phyloP scores from a whole-genome alignment of 306 rosid species.

The Lathyrus tuberosus region DNA sequence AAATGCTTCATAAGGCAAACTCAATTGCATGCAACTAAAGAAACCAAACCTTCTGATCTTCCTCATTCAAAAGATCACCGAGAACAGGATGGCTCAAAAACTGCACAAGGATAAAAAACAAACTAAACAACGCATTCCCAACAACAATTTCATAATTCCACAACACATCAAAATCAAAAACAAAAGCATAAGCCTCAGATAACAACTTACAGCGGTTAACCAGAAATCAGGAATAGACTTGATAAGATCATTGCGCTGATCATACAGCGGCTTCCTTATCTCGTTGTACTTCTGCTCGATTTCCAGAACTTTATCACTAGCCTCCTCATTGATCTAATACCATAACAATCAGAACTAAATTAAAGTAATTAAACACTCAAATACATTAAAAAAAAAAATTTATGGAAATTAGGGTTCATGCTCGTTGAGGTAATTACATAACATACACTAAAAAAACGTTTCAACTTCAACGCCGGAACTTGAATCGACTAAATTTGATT shows the following conservation, averaged over 20 bases:
- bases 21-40: not conserved
- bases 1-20: slow-evolving; percentile 17
- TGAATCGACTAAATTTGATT: not conserved
- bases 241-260: slow-evolving; percentile 66
- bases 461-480: not conserved
- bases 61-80: slow-evolving; percentile 65
- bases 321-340: slow-evolving; percentile 60
- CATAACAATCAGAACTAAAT: not conserved
- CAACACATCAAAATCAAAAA: not conserved
- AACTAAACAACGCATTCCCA: not conserved
- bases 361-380: not conserved
- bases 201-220: slow-evolving; percentile 76
- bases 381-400: no score
- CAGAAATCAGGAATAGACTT: slow-evolving; percentile 85
- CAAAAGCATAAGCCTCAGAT: not conserved
- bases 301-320: slow-evolving; percentile 69
- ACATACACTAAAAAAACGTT: not conserved
- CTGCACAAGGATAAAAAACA: slow-evolving; percentile 47
- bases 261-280: slow-evolving; percentile 67
- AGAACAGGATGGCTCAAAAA: slow-evolving; percentile 90
- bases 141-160: slow-evolving; percentile 2
- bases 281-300: slow-evolving; percentile 77
- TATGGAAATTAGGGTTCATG: no score
- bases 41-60: slow-evolving; percentile 77
- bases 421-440: not conserved